These are phyloP conservation scores for Flammula alnicola DNA, from an alignment of 1,284 basidiomycete genomes.

Conservation along the genomic window DNA sequence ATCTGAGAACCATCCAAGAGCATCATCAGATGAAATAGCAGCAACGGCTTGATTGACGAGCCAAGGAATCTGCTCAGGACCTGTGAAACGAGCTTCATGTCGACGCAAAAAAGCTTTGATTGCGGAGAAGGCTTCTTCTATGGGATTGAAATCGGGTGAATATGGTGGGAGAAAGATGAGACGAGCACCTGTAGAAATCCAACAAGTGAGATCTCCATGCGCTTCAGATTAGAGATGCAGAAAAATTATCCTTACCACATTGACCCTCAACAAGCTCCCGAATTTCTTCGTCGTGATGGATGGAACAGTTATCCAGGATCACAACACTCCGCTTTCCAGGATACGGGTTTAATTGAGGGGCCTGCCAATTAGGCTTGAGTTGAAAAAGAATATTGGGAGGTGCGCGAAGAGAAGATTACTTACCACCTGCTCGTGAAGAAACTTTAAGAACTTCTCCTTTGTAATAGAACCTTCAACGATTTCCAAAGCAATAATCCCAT, in stretches of 20 bases:
- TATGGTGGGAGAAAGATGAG: slow-evolving; percentile 20
- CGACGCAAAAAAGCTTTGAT: slow-evolving; percentile 19
- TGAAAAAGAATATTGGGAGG: slow-evolving; percentile 1
- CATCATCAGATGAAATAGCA: too few relatives aligned
- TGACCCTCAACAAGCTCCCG: slow-evolving; percentile 28
- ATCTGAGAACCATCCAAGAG: too few relatives aligned
- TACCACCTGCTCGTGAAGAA: slow-evolving; percentile 32
- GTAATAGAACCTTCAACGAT: slow-evolving; percentile 36
- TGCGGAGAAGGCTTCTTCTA: slow-evolving; percentile 18
- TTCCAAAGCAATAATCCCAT: slow-evolving; percentile 35
- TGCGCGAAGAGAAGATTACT: slow-evolving; percentile 5
- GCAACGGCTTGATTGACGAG: too few relatives aligned
- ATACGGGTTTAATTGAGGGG: slow-evolving; percentile 30
- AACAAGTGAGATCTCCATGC: background rate
- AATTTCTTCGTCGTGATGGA: slow-evolving; percentile 35
- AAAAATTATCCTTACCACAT: slow-evolving; percentile 20
- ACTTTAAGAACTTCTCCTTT: slow-evolving; percentile 31
- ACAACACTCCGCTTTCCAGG: slow-evolving; percentile 28
- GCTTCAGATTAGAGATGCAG: too few relatives aligned
- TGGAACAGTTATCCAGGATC: slow-evolving; percentile 34
- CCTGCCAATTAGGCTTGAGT: too few relatives aligned
- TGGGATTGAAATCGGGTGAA: slow-evolving; percentile 23
- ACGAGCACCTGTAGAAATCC: slow-evolving; percentile 2
- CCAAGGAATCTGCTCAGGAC: too few relatives aligned
- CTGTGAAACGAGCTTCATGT: too few relatives aligned